A percentile compares a stretch with the other conserved stretches of the same genome.
Evolutionary conservation across 1,284 basidiomycete genomes (phyloP).

Genomic region (Cutaneotrichosporon arboriforme): DNA sequence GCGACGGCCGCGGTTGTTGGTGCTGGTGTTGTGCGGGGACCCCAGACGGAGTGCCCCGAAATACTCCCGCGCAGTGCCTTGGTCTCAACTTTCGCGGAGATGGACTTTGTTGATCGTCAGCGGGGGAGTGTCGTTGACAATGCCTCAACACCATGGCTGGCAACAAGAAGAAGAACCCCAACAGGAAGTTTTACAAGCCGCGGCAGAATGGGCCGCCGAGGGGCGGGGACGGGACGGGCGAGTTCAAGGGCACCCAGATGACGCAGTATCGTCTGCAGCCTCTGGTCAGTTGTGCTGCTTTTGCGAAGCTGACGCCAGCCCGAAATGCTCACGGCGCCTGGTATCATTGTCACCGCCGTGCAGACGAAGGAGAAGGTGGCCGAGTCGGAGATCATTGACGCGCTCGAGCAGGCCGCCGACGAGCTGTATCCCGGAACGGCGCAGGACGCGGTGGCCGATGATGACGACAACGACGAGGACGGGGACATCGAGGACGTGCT

Average conservation of each 20-base stretch:
- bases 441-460: slow-evolving; percentile 12
- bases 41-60: too few species aligned
- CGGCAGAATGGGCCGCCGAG: slow-evolving; percentile 56
- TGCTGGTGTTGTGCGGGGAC: too few species aligned
- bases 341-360: slow-evolving; percentile 35
- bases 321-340: slow-evolving; percentile 29
- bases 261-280: slow-evolving; percentile 16
- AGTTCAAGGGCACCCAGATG: slow-evolving; percentile 13
- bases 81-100: too few species aligned
- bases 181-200: slow-evolving; percentile 36
- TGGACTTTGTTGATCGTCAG: too few species aligned
- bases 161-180: background rate
- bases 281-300: slow-evolving; percentile 4
- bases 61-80: too few species aligned
- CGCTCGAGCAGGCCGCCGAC: slow-evolving; percentile 39
- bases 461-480: slow-evolving; percentile 23
- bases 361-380: slow-evolving; percentile 38
- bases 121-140: too few species aligned
- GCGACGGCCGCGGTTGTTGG: too few species aligned
- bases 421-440: slow-evolving; percentile 38
- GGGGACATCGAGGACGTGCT: slow-evolving; percentile 39
- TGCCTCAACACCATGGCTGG: background rate
- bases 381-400: slow-evolving; percentile 39
- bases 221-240: slow-evolving; percentile 16
- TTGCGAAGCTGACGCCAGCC: slow-evolving; percentile 18